These are phyloP conservation scores for Penicillium ucsense DNA, from an alignment of 495 filamentous ascomycete species.

Conservation along the genomic window DNA sequence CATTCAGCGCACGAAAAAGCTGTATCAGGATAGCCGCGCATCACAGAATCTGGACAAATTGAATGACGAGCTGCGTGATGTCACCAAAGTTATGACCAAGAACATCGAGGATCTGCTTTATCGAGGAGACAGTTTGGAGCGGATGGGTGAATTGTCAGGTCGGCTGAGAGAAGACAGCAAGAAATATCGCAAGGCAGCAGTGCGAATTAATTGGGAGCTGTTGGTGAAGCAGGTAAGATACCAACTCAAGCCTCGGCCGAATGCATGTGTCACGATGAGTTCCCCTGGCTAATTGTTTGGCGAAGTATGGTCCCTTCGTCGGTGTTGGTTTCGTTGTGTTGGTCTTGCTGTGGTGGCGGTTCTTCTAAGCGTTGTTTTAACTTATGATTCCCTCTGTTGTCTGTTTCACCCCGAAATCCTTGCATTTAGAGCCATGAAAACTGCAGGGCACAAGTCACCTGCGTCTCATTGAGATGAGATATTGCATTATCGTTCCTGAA, in stretches of 20 bases:
- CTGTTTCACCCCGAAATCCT: no score
- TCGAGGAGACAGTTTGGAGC: conserved; percentile 84
- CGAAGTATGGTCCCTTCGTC: conserved; percentile 77
- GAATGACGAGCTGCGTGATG: conserved; percentile 93
- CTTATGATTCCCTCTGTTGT: no score
- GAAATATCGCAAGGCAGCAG: conserved; percentile 87
- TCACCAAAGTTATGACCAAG: conserved; percentile 99
- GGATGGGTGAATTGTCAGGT: conserved; percentile 91
- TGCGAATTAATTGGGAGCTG: conserved; percentile 97
- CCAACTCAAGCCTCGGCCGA: neutral
- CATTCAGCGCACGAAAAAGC: conserved; percentile 84
- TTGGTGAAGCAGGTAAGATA: conserved; percentile 73
- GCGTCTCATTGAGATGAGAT: conserved; percentile 6
- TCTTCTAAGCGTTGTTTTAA: conserved; percentile 49
- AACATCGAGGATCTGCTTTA: conserved; percentile 99
- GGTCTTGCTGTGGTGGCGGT: conserved; percentile 83
- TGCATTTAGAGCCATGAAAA: conserved; percentile 18
- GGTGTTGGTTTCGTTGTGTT: conserved; percentile 69
- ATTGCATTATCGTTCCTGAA: conserved; percentile 2
- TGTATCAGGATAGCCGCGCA: conserved; percentile 88
- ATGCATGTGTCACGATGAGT: neutral
- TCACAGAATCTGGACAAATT: conserved; percentile 77
- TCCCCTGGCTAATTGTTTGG: conserved; percentile 12
- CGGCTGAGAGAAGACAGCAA: conserved; percentile 82
- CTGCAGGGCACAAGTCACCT: conserved; percentile 31